Base-by-base conservation (phyloP, 495 filamentous ascomycete genomes). In the Penicillium daleae region DNA sequence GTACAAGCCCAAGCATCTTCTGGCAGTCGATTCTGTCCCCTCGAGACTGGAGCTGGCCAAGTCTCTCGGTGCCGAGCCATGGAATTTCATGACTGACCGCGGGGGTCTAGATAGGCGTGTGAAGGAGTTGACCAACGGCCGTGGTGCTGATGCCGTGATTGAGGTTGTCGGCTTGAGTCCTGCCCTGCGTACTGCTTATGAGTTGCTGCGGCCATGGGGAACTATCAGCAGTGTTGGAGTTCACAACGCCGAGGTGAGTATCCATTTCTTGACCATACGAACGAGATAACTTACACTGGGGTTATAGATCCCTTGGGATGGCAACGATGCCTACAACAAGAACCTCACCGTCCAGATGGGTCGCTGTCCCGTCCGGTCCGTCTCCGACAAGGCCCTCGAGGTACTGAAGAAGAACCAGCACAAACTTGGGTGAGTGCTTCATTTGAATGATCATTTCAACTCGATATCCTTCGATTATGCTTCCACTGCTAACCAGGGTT, bases 321-420 rank as follows among this genome's bases (percentile, higher is more conserved):
- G 92, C 9, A 85, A 81, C 62, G 85, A 97, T 68, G 93, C 90
- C 15, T 97, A 97, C 72, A 84, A 85, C 49, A 97, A 97, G 80
- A 99, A 97, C 69, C 61, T 97, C 61, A 88, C 85, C 55, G 70
- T 97, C n/a, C 91, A 97, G 68, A 97, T 97, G 88, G 95, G 94
- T 33, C 83, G 95, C 56, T 99, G 95, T 73, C 94, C 94, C 7
- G 95, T 99, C 12, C 81, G 92, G 52, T 90, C 89, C 42, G 88
- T 97, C 57, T 93, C 95, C 63, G 78, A 85, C 21, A 83, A 91
- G 60, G 92, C 95, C 6, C 73, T 97, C 56, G 85, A 87, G 57
- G 82, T 93, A 58, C 71, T 99, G 67, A 89, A 87, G 73, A 86
- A 89, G 79, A 94, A 92, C 64, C 92, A 96, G 68, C 84, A 96